Evolutionary conservation across 371 early-diverging fungal species (phyloP), one percentile per base, ranked within the genome.

Genomic region (Nematocida sp.): DNA sequence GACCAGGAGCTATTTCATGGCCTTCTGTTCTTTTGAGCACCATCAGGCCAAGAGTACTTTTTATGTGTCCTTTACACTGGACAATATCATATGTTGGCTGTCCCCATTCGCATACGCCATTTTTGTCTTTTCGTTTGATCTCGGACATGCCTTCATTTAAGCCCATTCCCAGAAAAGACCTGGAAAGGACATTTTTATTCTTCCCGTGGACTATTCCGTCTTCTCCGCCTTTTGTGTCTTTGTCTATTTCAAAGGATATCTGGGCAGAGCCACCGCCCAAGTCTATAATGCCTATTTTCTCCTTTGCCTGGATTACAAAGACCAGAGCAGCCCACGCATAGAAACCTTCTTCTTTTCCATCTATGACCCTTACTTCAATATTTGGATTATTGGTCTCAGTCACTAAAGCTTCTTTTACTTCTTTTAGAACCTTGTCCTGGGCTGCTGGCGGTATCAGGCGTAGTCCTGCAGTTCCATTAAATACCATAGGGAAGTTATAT

Each of bases 241-340:
- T 52, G 32, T 65, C 65, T 38, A 65, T 46, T 54, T 62, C 57
- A 76, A 58, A 70, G 3, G 77, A 52, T 15, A 82, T 63, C 38
- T 82, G 81, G 17, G 76, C 61, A 53, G 80, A 79, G 29, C 60
- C 75, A 1, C 82, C 82, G 1, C 82, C 82, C 77, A 82, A 75
- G 45, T 82, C 82, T 21, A 82, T 63, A 48, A 82, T 60, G 3
- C 45, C 77, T 23, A 46, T 77, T 25, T 54, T 65, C 35, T 53
- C 57, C 41, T 77, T 57, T 2, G 46, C 5, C 31, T 75, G 34
- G 32, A 43, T 77, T 17, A 60, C 55, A 55, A 74, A 67, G 11
- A 40, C 41, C 27, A 80, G 58, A 3, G 80, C 52, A 38, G 66
- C 51, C 51, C 76, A 60, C 4, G 64, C 54, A 35, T 54, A 54